Percentiles rank a stretch among this genome's conserved stretches.
These are phyloP conservation scores for Nothophaeocryptopus gaeumannii DNA, from an alignment of 2,329 filamentous ascomycete genomes.

Conservation along the genomic window DNA sequence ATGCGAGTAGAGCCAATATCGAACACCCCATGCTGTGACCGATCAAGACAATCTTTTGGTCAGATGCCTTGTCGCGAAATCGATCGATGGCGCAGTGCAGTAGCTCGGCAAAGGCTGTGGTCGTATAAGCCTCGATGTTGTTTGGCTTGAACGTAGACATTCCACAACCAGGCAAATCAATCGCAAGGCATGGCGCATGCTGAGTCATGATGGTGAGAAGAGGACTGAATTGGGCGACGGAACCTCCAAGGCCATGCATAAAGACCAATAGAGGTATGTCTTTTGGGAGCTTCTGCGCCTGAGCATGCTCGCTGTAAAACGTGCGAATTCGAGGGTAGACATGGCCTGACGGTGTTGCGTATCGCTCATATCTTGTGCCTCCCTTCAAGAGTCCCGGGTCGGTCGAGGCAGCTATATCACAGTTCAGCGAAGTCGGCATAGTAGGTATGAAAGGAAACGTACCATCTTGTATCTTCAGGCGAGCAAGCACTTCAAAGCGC, in stretches of 20 bases:
- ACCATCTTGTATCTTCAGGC: background rate
- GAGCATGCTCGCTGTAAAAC: constrained; percentile 78
- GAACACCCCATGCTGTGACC: constrained; percentile 90
- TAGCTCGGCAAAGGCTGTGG: constrained; percentile 71
- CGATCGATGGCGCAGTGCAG: constrained; percentile 71
- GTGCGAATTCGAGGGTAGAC: constrained; percentile 75
- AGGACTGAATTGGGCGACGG: constrained; percentile 80
- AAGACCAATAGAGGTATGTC: constrained; percentile 82
- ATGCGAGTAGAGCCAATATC: constrained; percentile 69
- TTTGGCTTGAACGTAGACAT: constrained; percentile 70
- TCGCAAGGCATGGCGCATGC: constrained; percentile 76
- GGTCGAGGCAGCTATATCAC: constrained; percentile 37
- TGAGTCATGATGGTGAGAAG: constrained; percentile 60
- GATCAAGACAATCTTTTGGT: constrained; percentile 73
- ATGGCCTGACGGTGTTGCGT: constrained; percentile 64
- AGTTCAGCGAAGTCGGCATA: constrained; percentile 6
- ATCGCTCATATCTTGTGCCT: constrained; percentile 68
- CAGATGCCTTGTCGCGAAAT: constrained; percentile 61
- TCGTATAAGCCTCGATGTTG: constrained; percentile 74
- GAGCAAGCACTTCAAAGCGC: background rate
- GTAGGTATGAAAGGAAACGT: background rate
- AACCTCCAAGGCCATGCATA: constrained; percentile 90
- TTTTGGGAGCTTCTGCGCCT: constrained; percentile 74
- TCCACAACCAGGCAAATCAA: constrained; percentile 90
- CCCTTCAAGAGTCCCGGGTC: constrained; percentile 80